Base-by-base conservation (phyloP, 768 basidiomycete genomes). In the Austroboletus festivus region DNA sequence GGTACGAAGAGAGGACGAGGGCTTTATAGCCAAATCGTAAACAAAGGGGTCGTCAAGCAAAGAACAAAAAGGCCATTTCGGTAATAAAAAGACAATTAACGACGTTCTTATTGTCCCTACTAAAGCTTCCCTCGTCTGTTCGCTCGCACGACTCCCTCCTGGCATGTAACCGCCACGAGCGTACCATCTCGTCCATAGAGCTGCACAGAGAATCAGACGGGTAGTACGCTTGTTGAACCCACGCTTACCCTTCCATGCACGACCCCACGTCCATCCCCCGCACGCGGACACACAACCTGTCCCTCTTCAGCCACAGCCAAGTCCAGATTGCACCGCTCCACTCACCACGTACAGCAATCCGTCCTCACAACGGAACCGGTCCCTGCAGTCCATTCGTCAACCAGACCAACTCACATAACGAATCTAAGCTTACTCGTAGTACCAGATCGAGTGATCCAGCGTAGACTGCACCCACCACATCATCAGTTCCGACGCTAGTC, bases 321-420 rank as follows among this genome's bases (percentile, higher is more conserved):
- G 23, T 13, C 19, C 28, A 9, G 5, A 19, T 13, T 8, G 3
- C 16, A 30, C 21, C 41, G 4, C 46, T 35, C 9, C 21, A 67
- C 82, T 51, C 55, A 88, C 89, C 44, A 84, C 83, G 56, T 89
- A 86, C 46, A 93, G 75, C 26, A 92, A 55, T 81, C 89, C 92
- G 50, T 91, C 85, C 22, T 83, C 83, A 58, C 85, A 88, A 60
- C 88, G 74, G 57, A 93, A 88, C 40, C 76, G 67, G 57, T 91
- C 76, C 54, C 88, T 90, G 55, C 26, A 16, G 39, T 51, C 41
- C 16, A 12, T 16, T 19, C 41, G 34, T 46, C 52, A 34, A 49
- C 50, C 45, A 40, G 31, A 34, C 23, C 31, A 10, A 16, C 3
- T 37, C 35, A 3, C 40, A 44, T 19, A 31, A 43, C 18, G 23